Evolutionary conservation across 139 green algal species (phyloP), one percentile per base, ranked within the genome.

Genomic region (Volvox africanus): DNA sequence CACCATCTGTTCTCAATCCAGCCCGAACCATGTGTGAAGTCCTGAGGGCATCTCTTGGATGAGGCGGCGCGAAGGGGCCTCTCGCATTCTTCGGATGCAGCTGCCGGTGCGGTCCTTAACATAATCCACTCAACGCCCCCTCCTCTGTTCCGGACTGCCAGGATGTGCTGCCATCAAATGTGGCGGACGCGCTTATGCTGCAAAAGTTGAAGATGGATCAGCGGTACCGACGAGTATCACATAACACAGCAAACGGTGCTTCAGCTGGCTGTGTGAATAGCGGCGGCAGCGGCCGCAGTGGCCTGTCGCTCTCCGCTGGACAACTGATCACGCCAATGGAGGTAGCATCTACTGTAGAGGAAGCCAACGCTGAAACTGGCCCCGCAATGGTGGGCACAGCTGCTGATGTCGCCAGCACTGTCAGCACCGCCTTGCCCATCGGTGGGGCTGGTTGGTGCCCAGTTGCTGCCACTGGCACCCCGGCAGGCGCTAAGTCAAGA

Each of bases 111-210:
- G 16, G 24, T 28, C 65, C 16, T 73, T 73, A 16, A 11, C 65
- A 24, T 12, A 73, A 73, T 28, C 65, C 65, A 9, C 9, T 55
- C 9, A 55, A 55, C n/a, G n/a, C n/a, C n/a, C 44, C 44, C 44
- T 9, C 44, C 5, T 55, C 44, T 55, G 24, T 28, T 24, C 21
- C 65, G 2, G 24, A 73, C 65, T 16, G 65, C 20, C 86, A 84
- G 73, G 87, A 91, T 28, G 87, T 91, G 61, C 61, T 91, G 32
- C 87, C 87, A 18, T 67, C 76, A 76, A 86, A 86, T 28, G 87
- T 91, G 76, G 87, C 87, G 16, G 87, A 86, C 26, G 87, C 87
- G 24, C 87, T 91, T 5, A 86, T 86, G 76, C 50, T 26, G 0
- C 22, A 61, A 20, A 83, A 84, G 73, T 62, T 90, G 86, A 61